These are phyloP conservation scores for Phylloporus scabripes DNA, from an alignment of 768 basidiomycete species.

Conservation along the genomic window DNA sequence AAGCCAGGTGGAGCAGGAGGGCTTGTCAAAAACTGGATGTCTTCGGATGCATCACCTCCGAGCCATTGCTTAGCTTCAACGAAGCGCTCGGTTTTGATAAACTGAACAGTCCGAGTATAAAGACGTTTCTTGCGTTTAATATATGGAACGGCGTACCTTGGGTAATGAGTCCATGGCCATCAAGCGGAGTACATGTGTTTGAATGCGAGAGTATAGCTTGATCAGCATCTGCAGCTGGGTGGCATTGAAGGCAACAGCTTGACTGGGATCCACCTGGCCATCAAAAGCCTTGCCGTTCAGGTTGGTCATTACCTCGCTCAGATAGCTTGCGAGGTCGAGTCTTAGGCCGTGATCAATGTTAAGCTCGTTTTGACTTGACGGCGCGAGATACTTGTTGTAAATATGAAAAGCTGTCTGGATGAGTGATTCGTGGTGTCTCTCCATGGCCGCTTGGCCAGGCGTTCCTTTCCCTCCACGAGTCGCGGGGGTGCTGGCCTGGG, in stretches of 20 bases:
- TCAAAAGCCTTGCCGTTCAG: constrained; percentile 72
- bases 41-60: constrained; percentile 67
- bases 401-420: constrained; percentile 93
- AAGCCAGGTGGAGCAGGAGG: constrained; percentile 71
- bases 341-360: constrained; percentile 98
- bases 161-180: constrained; percentile 99
- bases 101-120: constrained; percentile 39
- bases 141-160: constrained; percentile 49
- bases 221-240: constrained; percentile 95
- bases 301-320: constrained; percentile 82
- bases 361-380: constrained; percentile 90
- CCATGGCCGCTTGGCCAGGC: constrained; percentile 86
- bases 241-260: constrained; percentile 82
- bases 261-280: constrained; percentile 76
- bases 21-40: constrained; percentile 49
- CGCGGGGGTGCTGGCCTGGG: constrained; percentile 52
- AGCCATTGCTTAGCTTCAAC: constrained; percentile 72
- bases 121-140: constrained; percentile 5
- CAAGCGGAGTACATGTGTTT: constrained; percentile 91
- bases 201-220: constrained; percentile 90
- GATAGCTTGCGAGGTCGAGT: constrained; percentile 89
- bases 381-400: constrained; percentile 93
- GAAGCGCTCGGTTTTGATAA: constrained; percentile 84
- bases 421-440: constrained; percentile 91
- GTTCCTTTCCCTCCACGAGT: constrained; percentile 44